Base-by-base conservation (phyloP, 768 basidiomycete species). In the Tricholoma hemisulphureum region DNA sequence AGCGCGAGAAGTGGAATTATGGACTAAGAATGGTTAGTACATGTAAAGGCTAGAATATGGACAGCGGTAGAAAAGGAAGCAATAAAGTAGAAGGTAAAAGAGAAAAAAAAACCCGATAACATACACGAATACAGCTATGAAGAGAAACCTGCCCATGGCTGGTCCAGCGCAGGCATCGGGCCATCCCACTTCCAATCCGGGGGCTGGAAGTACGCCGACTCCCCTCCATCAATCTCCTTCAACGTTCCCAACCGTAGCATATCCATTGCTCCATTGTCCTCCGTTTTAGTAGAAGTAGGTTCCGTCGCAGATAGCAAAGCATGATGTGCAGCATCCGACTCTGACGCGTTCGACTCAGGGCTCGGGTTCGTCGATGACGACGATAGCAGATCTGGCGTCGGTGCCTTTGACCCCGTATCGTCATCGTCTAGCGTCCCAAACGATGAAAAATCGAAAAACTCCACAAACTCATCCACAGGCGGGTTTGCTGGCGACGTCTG, bases 361-460 rank as follows among this genome's bases (percentile, higher is more conserved):
- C 89, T 91, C 10, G 83, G 85, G 62, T 90, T 89, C 18, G 89
- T 83, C 57, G 89, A 89, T 18, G 88, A 86, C 10, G 85, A 83
- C 31, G 79, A 77, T 14, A 88, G 74, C 49, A 92, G 78, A 55
- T 91, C 90, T 8, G 90, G 90, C 3, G 90, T 91, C 7, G 81
- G 77, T n/a, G 85, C 83, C 65, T 88, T 88, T 13, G 85, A 87
- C 20, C 72, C 76, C 49, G 72, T 70, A 51, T 81, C 83, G 32
- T 87, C 87, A 57, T 89, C 87, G 20, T 83, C 84, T 9, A 75
- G 71, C 35, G 76, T 77, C 51, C 77, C 76, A 61, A 80, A 87
- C 6, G 79, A 80, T 46, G 88, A 83, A 61, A 88, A 88, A 69
- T 91, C 89, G 67, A 91, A 80, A 63, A 82, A 86, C 63, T 85